Conservation (phyloP, 192 early-diverging fungal genomes). For the Coemansia sp. region DNA sequence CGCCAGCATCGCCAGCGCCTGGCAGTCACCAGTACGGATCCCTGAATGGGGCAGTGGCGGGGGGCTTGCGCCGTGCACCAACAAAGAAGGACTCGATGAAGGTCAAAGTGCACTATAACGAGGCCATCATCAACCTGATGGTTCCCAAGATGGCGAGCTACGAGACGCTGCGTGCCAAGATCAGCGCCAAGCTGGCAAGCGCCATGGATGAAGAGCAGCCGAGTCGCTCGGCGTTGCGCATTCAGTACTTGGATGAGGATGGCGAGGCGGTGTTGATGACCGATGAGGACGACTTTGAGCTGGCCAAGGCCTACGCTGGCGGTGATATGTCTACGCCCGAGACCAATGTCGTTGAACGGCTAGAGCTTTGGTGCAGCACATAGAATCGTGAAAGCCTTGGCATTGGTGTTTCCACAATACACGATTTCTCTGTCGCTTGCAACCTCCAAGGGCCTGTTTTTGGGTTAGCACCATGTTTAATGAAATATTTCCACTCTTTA, state of each 20-base stretch:
- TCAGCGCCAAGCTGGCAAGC: slow-evolving; percentile 36
- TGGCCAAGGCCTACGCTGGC: slow-evolving; percentile 61
- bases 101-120: slow-evolving; percentile 53
- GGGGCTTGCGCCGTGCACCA: slow-evolving; percentile 38
- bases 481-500: no score
- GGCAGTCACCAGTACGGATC: slow-evolving; percentile 22
- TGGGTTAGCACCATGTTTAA: no score
- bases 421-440: no score
- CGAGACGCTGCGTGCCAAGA: slow-evolving; percentile 32
- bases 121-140: slow-evolving; percentile 48
- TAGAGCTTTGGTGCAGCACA: slow-evolving; percentile 64
- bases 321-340: slow-evolving; percentile 52
- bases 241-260: slow-evolving; percentile 88
- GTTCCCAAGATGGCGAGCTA: slow-evolving; percentile 37
- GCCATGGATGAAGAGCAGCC: slow-evolving; percentile 14
- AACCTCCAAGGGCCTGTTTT: no score
- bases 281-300: slow-evolving; percentile 86
- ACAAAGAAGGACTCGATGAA: slow-evolving; percentile 52
- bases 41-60: slow-evolving; percentile 14
- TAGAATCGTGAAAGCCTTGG: no score
- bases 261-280: slow-evolving; percentile 81
- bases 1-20: slow-evolving; percentile 24
- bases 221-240: slow-evolving; percentile 36
- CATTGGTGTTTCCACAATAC: no score
- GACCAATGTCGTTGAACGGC: slow-evolving; percentile 54